A percentile compares a stretch with the other conserved stretches of the same genome.
These are phyloP conservation scores for Cutaneotrichosporon sp. DNA, from an alignment of 1,284 basidiomycete genomes.

Conservation along the genomic window DNA sequence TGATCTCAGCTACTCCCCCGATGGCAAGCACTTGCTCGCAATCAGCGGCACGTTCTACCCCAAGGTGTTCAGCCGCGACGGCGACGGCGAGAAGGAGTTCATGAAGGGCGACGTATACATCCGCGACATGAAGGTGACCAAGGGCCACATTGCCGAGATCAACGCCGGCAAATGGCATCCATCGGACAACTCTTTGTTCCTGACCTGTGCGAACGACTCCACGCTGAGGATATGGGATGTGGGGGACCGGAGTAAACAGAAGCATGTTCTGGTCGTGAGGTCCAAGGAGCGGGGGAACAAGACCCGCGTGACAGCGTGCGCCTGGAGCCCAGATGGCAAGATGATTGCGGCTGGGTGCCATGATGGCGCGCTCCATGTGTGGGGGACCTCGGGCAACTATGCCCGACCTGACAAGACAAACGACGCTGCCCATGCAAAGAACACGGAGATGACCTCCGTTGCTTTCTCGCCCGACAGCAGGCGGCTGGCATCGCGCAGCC, in stretches of 20 bases:
- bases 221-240: conserved; percentile 95
- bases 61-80: conserved; percentile 82
- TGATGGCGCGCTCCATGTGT: conserved; percentile 88
- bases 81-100: conserved; percentile 82
- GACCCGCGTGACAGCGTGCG: conserved; percentile 83
- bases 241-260: conserved; percentile 81
- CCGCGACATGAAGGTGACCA: conserved; percentile 95
- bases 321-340: conserved; percentile 78
- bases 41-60: conserved; percentile 84
- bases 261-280: conserved; percentile 89
- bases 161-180: conserved; percentile 91
- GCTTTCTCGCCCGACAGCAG: conserved; percentile 77
- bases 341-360: conserved; percentile 78
- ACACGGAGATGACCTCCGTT: conserved; percentile 75
- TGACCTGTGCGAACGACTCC: conserved; percentile 90
- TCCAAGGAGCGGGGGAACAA: conserved; percentile 92
- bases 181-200: conserved; percentile 70
- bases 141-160: conserved; percentile 92
- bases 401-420: conserved; percentile 79
- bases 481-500: conserved; percentile 77
- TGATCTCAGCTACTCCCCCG: conserved; percentile 79
- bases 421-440: conserved; percentile 78
- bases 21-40: conserved; percentile 76
- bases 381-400: conserved; percentile 87
- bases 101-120: conserved; percentile 97